Base-by-base conservation (phyloP, 139 green algal genomes). In the Marvania coccoides region DNA sequence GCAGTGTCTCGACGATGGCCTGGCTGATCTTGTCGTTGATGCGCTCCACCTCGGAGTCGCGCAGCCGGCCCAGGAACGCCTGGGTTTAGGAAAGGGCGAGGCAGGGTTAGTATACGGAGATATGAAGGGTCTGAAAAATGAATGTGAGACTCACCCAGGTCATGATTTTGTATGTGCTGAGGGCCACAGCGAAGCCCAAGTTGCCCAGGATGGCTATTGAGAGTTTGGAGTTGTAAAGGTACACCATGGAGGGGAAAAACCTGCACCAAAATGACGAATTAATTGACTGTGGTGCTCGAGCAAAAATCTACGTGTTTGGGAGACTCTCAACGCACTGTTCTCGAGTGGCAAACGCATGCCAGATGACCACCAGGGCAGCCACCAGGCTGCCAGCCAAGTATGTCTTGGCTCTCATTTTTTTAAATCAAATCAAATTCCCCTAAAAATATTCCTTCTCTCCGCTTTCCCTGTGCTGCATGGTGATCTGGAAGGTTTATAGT, bases 1-100 rank as follows among this genome's bases (percentile, higher is more conserved):
- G 79, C 60, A 92, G 92, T 1, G 88, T 96, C 80, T 99, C 94
- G 86, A 99, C 97, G 34, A 98, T 77, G 1, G 93, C 88, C 19
- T 75, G 81, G 36, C 71, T 78, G 33, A 76, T 79, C 2, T 91
- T 82, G 61, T 99, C 93, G 47, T 91, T 84, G 19, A 99, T 82
- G 0, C 92, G 81, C 78, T 99, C 94, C 19, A 95, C 69, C 80
- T 99, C 94, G 4, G 85, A 81, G 62, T 99, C 94, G 0, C 94
- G 77, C 63, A 99, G 74, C 3, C 30, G 69, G 3, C 94, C 94
- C 6, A 99, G 78, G 73, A 99, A 99, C 0, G 96, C 33, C 86
- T 93, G 84, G 60, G 51, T 1, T 5, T 40, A 7, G 5, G 19
- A 54, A 26, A 26, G 26, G n/a, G 28, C 12, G 28, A 23, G 28